Evolutionary conservation across 2,329 filamentous ascomycete genomes (phyloP), one percentile per base, ranked within the genome.

Genomic region (Hypomyces rosellus): DNA sequence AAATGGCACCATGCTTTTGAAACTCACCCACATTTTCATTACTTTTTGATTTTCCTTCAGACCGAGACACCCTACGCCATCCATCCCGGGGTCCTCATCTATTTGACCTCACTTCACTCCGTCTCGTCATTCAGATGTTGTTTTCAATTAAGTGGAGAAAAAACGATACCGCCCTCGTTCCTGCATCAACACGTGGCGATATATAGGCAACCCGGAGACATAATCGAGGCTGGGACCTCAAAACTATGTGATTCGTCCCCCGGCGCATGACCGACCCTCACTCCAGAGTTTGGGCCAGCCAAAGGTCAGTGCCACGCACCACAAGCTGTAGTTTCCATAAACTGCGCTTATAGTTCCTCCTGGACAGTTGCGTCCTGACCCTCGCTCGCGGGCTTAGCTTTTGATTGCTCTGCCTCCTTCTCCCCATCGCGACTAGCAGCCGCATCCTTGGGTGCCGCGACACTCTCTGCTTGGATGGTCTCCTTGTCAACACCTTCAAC

Each of bases 351-450:
- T 48, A 70, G 59, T 61, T 71, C 67, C 34, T 71, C 69, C 53
- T 65, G 67, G 43, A 58, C 63, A 13, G 74, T 78, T 25, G 81
- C 80, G 61, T 83, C 80, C 56, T 81, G 78, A 53, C 74, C 74
- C 58, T 85, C 81, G 58, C 81, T 84, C 2, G 78, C 82, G 34
- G 82, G 82, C 70, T 83, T 84, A 39, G 81, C 76, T 58, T 74
- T 70, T 57, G 69, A 71, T 57, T 72, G 71, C 13, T 75, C 70
- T 63, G 80, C 80, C 60, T 75, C 78, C 59, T 74, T 78, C 66
- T 81, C 78, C 53, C 81, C 81, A 54, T 81, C 80, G 50, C 78
- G 72, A 63, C 81, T 74, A 59, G 76, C 65, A 25, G 71, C 67
- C 36, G 61, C 66, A 40, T 69, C 68, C 51, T 72, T 68, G 62